Evolutionary conservation across 2,329 filamentous ascomycete genomes (phyloP).

Genomic region (Emydomyces testavorans): DNA sequence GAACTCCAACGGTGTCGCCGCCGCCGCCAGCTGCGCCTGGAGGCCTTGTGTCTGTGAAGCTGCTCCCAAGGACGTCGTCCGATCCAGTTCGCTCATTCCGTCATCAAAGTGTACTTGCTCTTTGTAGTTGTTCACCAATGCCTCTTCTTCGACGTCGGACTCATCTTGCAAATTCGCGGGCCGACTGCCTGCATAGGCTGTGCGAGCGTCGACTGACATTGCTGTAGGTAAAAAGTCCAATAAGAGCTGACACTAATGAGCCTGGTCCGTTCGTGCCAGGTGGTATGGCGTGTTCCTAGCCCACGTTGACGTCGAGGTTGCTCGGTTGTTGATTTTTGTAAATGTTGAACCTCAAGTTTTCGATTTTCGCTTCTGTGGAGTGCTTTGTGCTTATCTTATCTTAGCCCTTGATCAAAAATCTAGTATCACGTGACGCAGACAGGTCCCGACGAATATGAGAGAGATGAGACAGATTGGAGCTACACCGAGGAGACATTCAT

Average conservation of each 20-base stretch:
- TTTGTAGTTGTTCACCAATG: conserved; percentile 86
- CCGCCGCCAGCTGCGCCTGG: conserved; percentile 79
- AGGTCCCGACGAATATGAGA: no score
- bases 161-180: conserved; percentile 52
- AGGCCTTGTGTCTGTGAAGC: conserved; percentile 77
- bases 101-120: conserved; percentile 94
- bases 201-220: conserved; percentile 34
- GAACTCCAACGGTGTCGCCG: conserved; percentile 90
- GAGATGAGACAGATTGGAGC: no score
- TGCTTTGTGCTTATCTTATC: conserved; percentile 39
- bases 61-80: conserved; percentile 56
- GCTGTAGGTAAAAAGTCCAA: no score
- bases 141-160: conserved; percentile 92
- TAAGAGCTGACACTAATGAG: no score
- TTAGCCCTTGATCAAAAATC: conserved; percentile 16
- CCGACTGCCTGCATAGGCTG: conserved; percentile 29
- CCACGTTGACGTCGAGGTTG: conserved; percentile 2
- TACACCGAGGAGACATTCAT: no score
- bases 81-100: conserved; percentile 69
- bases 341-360: conserved; percentile 13
- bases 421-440: conserved; percentile 16
- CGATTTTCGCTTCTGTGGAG: conserved; percentile 29
- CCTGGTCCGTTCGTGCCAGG: not conserved
- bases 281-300: not conserved
- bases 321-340: conserved; percentile 5